Percentiles rank a stretch among this genome's conserved stretches.
Evolutionary conservation across 176 grass and related monocot genomes (phyloP).

Genomic region (Poa annua): DNA sequence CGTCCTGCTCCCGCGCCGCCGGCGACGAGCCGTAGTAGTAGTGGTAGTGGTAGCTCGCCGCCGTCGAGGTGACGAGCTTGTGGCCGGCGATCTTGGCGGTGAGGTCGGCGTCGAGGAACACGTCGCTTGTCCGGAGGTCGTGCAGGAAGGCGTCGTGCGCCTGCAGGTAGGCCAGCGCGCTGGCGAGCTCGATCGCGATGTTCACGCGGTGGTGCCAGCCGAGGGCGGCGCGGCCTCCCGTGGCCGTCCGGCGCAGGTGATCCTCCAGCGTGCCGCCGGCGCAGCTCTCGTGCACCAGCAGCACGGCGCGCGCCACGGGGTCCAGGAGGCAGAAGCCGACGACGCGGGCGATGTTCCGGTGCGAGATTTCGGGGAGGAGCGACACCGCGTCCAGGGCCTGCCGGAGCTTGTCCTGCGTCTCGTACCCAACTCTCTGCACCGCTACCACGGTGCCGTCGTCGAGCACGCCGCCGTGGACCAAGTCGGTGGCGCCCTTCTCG

Average conservation of each 20-base stretch:
- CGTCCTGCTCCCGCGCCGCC: conserved; percentile 43
- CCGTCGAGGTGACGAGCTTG: conserved; percentile 42
- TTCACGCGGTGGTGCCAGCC: conserved; percentile 81
- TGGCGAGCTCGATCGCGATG: conserved; percentile 80
- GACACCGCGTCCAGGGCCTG: conserved; percentile 65
- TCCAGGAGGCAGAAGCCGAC: conserved; percentile 81
- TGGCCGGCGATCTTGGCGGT: conserved; percentile 75
- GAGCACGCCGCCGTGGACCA: conserved; percentile 63
- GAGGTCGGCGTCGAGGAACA: conserved; percentile 63
- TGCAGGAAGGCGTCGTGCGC: conserved; percentile 57
- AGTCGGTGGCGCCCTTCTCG: conserved; percentile 45
- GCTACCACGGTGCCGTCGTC: conserved; percentile 79
- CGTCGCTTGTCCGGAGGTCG: conserved; percentile 75
- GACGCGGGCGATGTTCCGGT: conserved; percentile 71
- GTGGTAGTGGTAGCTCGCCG: background rate
- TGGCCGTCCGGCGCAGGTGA: conserved; percentile 55
- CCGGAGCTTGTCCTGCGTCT: conserved; percentile 53
- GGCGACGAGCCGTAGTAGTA: background rate
- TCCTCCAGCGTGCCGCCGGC: conserved; percentile 77
- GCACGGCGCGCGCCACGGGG: conserved; percentile 50
- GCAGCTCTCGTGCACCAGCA: conserved; percentile 87
- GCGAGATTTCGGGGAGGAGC: conserved; percentile 64
- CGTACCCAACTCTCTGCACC: conserved; percentile 73
- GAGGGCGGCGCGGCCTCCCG: conserved; percentile 57
- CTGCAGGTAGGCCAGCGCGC: conserved; percentile 80